Conservation (phyloP, 208 protist species). For the Trypanosoma brucei region DNA sequence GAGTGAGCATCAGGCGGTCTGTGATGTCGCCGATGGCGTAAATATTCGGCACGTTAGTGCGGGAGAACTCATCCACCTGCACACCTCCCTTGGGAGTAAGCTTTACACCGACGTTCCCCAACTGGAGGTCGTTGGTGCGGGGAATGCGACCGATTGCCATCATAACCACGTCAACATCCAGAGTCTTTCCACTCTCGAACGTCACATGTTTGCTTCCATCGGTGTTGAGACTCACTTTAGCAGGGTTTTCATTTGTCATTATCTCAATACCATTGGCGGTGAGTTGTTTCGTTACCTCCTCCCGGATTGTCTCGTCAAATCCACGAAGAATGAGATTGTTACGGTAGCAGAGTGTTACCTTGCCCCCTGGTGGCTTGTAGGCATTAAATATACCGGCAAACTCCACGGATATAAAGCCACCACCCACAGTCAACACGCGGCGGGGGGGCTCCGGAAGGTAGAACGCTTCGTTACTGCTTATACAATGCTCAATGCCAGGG, state of each 20-base stretch:
- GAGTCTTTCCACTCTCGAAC: slow-evolving; percentile 74
- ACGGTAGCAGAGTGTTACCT: slow-evolving; percentile 82
- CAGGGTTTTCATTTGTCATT: slow-evolving; percentile 69
- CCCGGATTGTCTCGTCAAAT: slow-evolving; percentile 78
- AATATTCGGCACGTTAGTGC: slow-evolving; percentile 93
- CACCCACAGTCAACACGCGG: slow-evolving; percentile 78
- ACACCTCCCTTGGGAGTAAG: slow-evolving; percentile 82
- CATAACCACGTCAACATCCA: slow-evolving; percentile 93
- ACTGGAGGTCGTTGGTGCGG: slow-evolving; percentile 85
- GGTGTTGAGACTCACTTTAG: slow-evolving; percentile 60
- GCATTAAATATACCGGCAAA: slow-evolving; percentile 91
- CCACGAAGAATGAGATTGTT: slow-evolving; percentile 76
- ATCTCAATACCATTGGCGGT: slow-evolving; percentile 78
- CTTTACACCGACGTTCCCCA: slow-evolving; percentile 89
- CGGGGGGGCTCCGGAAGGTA: slow-evolving; percentile 77
- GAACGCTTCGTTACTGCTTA: slow-evolving; percentile 90
- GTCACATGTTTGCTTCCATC: slow-evolving; percentile 72
- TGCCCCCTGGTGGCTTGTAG: slow-evolving; percentile 64
- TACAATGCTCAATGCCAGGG: slow-evolving; percentile 83
- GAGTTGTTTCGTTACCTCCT: slow-evolving; percentile 76
- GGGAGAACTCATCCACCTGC: slow-evolving; percentile 88
- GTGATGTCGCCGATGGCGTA: slow-evolving; percentile 98
- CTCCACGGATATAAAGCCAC: slow-evolving; percentile 89
- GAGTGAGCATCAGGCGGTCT: slow-evolving; percentile 85
- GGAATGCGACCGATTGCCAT: slow-evolving; percentile 94